These are phyloP conservation scores for Quercus parvula DNA, from an alignment of 306 rosid genomes.

Conservation along the genomic window DNA sequence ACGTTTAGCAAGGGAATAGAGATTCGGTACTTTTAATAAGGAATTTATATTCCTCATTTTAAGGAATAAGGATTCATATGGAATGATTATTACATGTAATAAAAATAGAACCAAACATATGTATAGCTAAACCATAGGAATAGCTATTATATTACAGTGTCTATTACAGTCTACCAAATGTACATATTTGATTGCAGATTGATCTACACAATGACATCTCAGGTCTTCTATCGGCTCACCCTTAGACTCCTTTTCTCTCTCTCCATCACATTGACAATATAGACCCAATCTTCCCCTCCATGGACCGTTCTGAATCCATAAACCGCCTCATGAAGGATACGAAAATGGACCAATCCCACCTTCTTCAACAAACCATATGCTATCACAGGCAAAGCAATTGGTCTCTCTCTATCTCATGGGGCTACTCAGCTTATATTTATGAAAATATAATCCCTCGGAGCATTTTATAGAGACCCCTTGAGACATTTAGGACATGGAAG, in stretches of 20 bases:
- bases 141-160: not conserved
- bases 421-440: conserved; percentile 44
- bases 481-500: conserved; percentile 38
- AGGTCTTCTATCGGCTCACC: conserved; percentile 41
- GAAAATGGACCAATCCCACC: conserved; percentile 30
- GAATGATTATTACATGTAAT: too few relatives aligned
- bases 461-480: conserved; percentile 34
- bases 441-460: conserved; percentile 32
- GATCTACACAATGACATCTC: conserved; percentile 39
- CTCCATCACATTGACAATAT: conserved; percentile 46
- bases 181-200: conserved; percentile 14
- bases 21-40: too few relatives aligned
- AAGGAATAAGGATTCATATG: too few relatives aligned
- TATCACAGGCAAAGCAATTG: conserved; percentile 41
- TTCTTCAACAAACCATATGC: conserved; percentile 52
- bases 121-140: too few relatives aligned
- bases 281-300: conserved; percentile 46
- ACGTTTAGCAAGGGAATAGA: too few relatives aligned
- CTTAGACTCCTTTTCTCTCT: conserved; percentile 28
- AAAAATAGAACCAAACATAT: too few relatives aligned
- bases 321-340: conserved; percentile 30
- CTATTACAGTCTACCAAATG: not conserved
- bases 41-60: too few relatives aligned
- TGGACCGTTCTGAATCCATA: conserved; percentile 36
- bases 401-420: conserved; percentile 53